Conservation (phyloP, 2,329 filamentous ascomycete genomes). For the Colletotrichum sp. region DNA sequence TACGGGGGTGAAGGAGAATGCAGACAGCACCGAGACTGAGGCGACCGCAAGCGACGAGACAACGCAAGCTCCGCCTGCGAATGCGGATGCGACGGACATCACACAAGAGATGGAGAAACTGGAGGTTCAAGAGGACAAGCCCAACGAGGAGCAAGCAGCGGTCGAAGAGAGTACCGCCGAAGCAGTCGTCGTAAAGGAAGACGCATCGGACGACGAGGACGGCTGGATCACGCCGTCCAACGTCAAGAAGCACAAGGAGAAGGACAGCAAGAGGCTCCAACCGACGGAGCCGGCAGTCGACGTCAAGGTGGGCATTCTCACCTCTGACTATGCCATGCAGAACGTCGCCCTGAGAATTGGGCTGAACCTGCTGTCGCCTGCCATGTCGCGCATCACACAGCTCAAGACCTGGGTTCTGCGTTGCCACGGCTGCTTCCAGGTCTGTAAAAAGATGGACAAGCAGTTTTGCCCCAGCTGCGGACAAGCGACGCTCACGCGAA, state of each 20-base stretch:
- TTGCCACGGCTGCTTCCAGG: slow-evolving; percentile 91
- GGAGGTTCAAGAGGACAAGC: slow-evolving; percentile 9
- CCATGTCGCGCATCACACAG: slow-evolving; percentile 79
- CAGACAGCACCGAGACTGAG: not conserved
- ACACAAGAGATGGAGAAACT: slow-evolving; percentile 18
- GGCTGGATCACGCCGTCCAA: slow-evolving; percentile 97
- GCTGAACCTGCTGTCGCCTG: slow-evolving; percentile 83
- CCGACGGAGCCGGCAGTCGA: slow-evolving; percentile 53
- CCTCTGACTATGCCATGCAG: slow-evolving; percentile 97
- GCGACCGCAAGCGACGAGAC: not conserved
- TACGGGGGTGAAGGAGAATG: not conserved
- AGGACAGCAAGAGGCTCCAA: slow-evolving; percentile 57
- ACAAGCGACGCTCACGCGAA: slow-evolving; percentile 82
- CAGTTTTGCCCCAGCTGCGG: slow-evolving; percentile 95
- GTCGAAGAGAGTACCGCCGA: slow-evolving; percentile 25
- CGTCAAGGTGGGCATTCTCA: slow-evolving; percentile 90
- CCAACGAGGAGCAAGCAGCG: slow-evolving; percentile 9
- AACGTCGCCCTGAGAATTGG: slow-evolving; percentile 96
- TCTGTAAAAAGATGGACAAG: slow-evolving; percentile 81
- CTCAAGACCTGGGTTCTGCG: slow-evolving; percentile 90
- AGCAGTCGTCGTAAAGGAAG: slow-evolving; percentile 36
- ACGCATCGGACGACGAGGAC: slow-evolving; percentile 61
- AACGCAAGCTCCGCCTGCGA: slow-evolving; percentile 4
- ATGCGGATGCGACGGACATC: not conserved
- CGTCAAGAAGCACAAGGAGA: slow-evolving; percentile 81